Evolutionary conservation across 1,284 basidiomycete genomes (phyloP), one percentile per base, ranked within the genome.

Genomic region (Cutaneotrichosporon cavernicola): DNA sequence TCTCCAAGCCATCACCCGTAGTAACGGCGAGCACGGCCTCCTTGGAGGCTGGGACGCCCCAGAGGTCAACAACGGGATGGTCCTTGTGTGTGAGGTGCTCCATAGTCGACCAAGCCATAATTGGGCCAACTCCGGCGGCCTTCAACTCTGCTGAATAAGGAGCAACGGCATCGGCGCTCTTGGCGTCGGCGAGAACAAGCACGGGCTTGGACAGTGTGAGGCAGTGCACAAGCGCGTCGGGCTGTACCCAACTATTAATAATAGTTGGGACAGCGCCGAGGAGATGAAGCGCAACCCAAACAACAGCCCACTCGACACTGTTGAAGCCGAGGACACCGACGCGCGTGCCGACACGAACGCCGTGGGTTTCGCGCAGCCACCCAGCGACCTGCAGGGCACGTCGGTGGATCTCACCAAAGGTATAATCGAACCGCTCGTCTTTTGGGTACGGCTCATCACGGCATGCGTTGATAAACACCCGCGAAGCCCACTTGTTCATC

Each of bases 311-410:
- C 49, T 46, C 51, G 51, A 38, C 57, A 16, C 51, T 55, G 67
- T 79, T 79, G 43, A 64, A 66, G 47, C 77, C 77, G 8, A 73
- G 73, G 34, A 79, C 69, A 18, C 69, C 76, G 5, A 79, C 67
- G 49, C 64, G 63, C 56, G 68, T 71, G 13, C 74, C 74, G 9
- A 70, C 40, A 7, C 70, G 67, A 5, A 73, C 61, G 8, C 76
- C 76, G 40, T 64, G 70, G 7, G 46, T 49, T 14, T 56, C 58
- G 0, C 65, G 64, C 69, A 79, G 70, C 73, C 74, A 76, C 0
- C 69, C 71, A 0, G 76, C 76, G 1, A 76, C 57, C n/a, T 53
- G 47, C 26, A 70, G 34, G 0, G 69, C 64, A 58, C 61, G 63
- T 16, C 70, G 64, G 43, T 72, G 38, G n/a, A 73, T 65, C 30